Evolutionary conservation across 1,139 yeast species (phyloP), one percentile per base, ranked within the genome.

Genomic region (Diutina neorugosa): DNA sequence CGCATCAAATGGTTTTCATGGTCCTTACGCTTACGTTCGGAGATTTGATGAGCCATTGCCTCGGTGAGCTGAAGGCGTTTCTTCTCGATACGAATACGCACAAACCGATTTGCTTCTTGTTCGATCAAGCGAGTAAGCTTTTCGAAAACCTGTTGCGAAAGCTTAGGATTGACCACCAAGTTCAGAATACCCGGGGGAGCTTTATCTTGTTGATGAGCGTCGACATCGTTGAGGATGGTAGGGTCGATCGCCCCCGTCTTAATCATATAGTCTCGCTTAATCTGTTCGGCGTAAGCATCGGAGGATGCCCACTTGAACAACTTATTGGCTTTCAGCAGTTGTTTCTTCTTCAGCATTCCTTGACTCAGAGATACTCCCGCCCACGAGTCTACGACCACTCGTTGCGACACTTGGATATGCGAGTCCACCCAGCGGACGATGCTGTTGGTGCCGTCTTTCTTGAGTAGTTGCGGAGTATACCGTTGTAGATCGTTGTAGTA

Each of bases 11-110:
- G 70, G 51, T 62, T 54, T 55, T 74, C 77, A 57, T 74, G 76
- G 56, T 74, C 78, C 56, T 63, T 64, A 20, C 70, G 64, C 55
- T 69, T 72, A 52, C 79, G 62, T 53, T 73, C 77, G 57, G 67
- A 70, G 51, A 74, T 70, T 57, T 70, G 70, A 53, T 68, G 63
- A 20, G 66, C 60, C 54, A 74, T 72, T 55, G 69, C 70, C 54
- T 71, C 69, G 55, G 68, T 67, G 56, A 46, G 27, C 12, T 46
- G 40, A 7, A 12, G 20, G 23, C 40, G 37, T 27, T 46, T 16
- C 50, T 46, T 46, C 11, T 25, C n/a, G n/a, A 46, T 46, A 1
- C 50, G 37, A 18, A 34, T 34, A 16, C 21, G 50, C 14, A 46
- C 23, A 27, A 46, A 46, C 50, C 21, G 20, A 8, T 46, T 46